Conservation (phyloP, 306 rosid genomes). For the Pyrus bretschneideri region DNA sequence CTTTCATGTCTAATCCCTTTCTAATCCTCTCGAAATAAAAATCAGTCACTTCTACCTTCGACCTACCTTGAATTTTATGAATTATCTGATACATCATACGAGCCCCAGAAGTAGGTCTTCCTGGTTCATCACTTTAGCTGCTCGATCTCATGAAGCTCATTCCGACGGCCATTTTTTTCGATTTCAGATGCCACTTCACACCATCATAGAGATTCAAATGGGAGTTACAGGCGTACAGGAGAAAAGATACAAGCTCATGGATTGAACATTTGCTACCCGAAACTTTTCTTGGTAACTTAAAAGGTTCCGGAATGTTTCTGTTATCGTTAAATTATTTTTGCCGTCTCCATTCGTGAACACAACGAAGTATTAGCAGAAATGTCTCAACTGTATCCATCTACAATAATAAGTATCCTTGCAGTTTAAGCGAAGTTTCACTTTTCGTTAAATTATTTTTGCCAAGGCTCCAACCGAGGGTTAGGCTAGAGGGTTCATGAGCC, state of each 20-base stretch:
- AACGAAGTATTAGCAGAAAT: slow-evolving; percentile 20
- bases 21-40: background rate
- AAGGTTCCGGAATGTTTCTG: slow-evolving; percentile 21
- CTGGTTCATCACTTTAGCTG: background rate
- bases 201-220: slow-evolving; percentile 97
- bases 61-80: background rate
- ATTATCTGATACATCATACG: background rate
- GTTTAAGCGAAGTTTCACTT: no score
- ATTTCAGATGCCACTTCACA: slow-evolving; percentile 90
- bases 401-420: slow-evolving; percentile 14
- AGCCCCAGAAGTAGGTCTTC: background rate
- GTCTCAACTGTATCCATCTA: slow-evolving; percentile 7
- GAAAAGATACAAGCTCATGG: slow-evolving; percentile 96
- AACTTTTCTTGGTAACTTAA: background rate
- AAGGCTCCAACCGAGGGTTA: no score
- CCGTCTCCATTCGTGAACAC: slow-evolving; percentile 29
- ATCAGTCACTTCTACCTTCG: background rate
- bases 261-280: slow-evolving; percentile 19
- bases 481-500: no score
- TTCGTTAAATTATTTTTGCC: no score
- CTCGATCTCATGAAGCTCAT: background rate
- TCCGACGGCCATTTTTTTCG: background rate
- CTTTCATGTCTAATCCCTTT: background rate
- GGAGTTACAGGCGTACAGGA: slow-evolving; percentile 97
- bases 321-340: slow-evolving; percentile 15